A percentile compares a stretch with the other conserved stretches of the same genome.
These are phyloP conservation scores for Sugiyamaella paludigena DNA, from an alignment of 1,139 yeast species.

Conservation along the genomic window DNA sequence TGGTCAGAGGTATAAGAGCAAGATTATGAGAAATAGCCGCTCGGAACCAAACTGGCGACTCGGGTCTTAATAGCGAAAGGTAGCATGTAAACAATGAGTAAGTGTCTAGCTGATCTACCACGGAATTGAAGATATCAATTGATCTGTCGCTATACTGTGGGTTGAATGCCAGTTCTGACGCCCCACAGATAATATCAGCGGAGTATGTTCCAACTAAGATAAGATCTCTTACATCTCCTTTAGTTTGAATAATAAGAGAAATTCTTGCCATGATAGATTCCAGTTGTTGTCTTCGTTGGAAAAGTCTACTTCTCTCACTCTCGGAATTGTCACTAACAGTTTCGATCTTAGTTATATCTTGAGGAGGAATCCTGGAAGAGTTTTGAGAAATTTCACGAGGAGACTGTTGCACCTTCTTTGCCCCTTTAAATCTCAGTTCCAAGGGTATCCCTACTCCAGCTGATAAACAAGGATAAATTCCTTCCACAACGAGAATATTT, in stretches of 20 bases:
- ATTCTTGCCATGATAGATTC: constrained; percentile 43
- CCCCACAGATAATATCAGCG: constrained; percentile 60
- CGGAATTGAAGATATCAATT: constrained; percentile 1
- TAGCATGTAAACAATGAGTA: constrained; percentile 32
- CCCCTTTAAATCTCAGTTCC: constrained; percentile 47
- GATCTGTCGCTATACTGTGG: constrained; percentile 32
- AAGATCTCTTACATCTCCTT: constrained; percentile 51
- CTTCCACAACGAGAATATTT: constrained; percentile 63
- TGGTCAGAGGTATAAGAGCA: constrained; percentile 52
- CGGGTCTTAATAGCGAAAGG: constrained; percentile 32
- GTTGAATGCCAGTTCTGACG: constrained; percentile 51
- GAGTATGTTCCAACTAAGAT: constrained; percentile 45
- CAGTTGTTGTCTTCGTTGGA: constrained; percentile 32
- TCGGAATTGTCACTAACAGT: neutral
- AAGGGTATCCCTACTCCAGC: constrained; percentile 62
- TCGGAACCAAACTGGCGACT: constrained; percentile 35
- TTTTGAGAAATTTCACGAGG: too few species aligned
- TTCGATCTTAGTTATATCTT: too few species aligned
- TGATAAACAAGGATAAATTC: constrained; percentile 65
- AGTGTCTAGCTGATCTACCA: constrained; percentile 34
- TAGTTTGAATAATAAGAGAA: constrained; percentile 54
- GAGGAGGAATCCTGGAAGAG: neutral
- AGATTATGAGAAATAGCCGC: constrained; percentile 44
- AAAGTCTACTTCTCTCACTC: neutral
- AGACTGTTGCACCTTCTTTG: constrained; percentile 22